Evolutionary conservation across 257 asterid species (phyloP), one percentile per base, ranked within the genome.

Genomic region (Voacanga thouarsii): DNA sequence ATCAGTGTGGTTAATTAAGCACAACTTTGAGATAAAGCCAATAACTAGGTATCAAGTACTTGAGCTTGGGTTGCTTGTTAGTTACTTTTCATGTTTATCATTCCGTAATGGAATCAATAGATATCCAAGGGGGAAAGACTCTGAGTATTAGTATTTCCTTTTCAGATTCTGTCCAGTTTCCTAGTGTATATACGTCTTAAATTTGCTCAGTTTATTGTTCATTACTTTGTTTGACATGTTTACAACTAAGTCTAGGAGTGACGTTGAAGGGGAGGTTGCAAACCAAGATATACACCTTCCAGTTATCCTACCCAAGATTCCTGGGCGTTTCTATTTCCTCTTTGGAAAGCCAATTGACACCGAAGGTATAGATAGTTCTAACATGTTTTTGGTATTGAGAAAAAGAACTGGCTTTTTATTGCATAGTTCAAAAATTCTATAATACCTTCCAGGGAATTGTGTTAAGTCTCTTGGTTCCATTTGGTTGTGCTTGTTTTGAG

Each of bases 271-370:
- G 63, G 97, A 94, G 80, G 90, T 92, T 33, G 77, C 86, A 10
- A 92, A 94, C 79, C 97, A 94, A 88, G 93, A 91, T 59, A 70
- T 90, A 21, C 92, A 92, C 84, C 88, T 91, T 43, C 97, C 98
- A 7, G 79, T 91, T 76, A 14, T 90, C 47, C 71, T 77, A 67
- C 98, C 98, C 39, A 94, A 91, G 78, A 70, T 92, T 59, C 98
- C 98, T 0, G 98, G 98, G 66, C 95, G 98, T 19, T 87, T 94
- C 45, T 94, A 94, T 83, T 92, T 78, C 89, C 80, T 72, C 45
- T 92, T 94, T 18, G 97, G 98, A 81, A 92, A 92, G 88, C 92
- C 97, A 15, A 92, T 94, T 24, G 97, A 94, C 75, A 94, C 97
- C 33, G 74, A 84, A 89, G 98, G 98, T 89, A 79, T 51, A 7